These are phyloP conservation scores for Cornus controversa DNA, from an alignment of 148 eudicot genomes.

Conservation along the genomic window DNA sequence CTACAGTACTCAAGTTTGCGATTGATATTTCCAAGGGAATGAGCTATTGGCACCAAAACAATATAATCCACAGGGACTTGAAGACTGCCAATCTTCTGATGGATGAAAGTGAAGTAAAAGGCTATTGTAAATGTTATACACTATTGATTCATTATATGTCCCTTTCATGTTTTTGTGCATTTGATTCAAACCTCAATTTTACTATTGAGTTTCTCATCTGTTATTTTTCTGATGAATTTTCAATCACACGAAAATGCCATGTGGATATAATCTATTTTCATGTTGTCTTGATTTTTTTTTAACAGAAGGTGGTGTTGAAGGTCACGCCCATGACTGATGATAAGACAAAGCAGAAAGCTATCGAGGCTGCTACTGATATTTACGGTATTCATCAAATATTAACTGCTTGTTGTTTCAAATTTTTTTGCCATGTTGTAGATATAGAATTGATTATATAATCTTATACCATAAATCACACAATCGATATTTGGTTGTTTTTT, in stretches of 20 bases:
- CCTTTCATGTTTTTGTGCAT: neutral
- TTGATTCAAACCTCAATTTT: neutral
- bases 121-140: neutral
- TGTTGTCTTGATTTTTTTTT: neutral
- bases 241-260: neutral
- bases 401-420: too few relatives aligned
- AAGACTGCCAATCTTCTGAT: slow-evolving; percentile 75
- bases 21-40: slow-evolving; percentile 61
- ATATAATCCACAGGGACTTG: slow-evolving; percentile 69
- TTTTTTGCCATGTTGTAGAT: too few relatives aligned
- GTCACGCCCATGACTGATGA: too few relatives aligned
- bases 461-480: too few relatives aligned
- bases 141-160: neutral
- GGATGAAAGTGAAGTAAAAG: slow-evolving; percentile 63
- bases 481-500: too few relatives aligned
- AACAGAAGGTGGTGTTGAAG: too few relatives aligned
- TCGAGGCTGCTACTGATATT: too few relatives aligned
- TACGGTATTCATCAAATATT: too few relatives aligned
- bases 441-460: too few relatives aligned
- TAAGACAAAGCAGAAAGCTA: too few relatives aligned
- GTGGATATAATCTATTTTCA: neutral
- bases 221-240: neutral
- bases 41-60: slow-evolving; percentile 65
- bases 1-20: slow-evolving; percentile 50
- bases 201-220: neutral